Evolutionary conservation across 352 stramenopile genomes (phyloP).

Genomic region (Pythium vanterpoolii): DNA sequence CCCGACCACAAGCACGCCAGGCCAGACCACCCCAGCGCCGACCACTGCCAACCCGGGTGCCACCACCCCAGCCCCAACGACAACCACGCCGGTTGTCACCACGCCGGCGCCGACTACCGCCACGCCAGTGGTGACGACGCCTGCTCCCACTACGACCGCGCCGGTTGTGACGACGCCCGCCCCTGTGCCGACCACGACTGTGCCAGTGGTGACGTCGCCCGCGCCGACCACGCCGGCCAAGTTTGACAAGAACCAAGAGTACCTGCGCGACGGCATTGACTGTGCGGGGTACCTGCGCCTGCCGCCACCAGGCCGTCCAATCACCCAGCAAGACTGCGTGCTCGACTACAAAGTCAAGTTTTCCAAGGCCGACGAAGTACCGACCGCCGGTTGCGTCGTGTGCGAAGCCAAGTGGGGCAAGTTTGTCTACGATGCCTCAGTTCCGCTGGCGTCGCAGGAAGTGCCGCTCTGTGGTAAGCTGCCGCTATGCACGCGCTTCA

Average conservation of each 20-base stretch:
- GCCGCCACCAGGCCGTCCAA: neutral
- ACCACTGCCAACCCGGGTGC: neutral
- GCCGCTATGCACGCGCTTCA: conserved; percentile 26
- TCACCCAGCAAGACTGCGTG: conserved; percentile 4
- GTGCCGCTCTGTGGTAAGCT: conserved; percentile 23
- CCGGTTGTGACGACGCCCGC: neutral
- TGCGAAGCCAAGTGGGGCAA: conserved; percentile 6
- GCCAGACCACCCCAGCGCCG: neutral
- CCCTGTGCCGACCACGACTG: conserved; percentile 7
- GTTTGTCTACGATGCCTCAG: conserved; percentile 21
- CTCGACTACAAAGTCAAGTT: conserved; percentile 12
- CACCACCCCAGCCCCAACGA: neutral
- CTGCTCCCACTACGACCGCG: neutral
- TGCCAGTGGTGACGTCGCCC: conserved; percentile 9
- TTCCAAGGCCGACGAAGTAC: neutral
- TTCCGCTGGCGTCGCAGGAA: conserved; percentile 1
- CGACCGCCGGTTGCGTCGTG: neutral
- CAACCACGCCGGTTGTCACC: neutral
- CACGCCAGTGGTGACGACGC: neutral
- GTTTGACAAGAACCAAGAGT: conserved; percentile 4
- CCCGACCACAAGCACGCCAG: neutral
- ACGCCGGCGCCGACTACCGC: neutral
- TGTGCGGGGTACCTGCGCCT: conserved; percentile 8
- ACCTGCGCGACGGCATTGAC: neutral
- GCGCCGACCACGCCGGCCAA: neutral